phyloP scores from a whole-genome alignment of 2,329 filamentous ascomycete genomes.

The Phialocephala sp. region DNA sequence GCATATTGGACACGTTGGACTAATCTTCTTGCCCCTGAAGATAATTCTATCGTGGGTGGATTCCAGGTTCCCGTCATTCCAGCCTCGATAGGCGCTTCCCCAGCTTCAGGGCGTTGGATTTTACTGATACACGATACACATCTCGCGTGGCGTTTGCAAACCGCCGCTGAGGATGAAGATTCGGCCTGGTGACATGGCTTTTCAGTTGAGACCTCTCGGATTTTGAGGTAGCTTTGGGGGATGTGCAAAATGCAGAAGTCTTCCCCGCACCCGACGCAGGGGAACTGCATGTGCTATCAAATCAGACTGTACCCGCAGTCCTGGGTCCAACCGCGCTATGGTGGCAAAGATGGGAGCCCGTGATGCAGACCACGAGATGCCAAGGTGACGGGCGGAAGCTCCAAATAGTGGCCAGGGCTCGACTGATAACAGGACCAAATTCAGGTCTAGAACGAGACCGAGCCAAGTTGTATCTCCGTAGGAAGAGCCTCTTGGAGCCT shows the following conservation, averaged over 20 bases:
- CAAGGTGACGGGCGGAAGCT: neutral
- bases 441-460: neutral
- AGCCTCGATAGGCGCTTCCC: constrained; percentile 3
- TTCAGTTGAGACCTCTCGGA: neutral
- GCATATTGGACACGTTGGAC: neutral
- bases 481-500: too few species aligned
- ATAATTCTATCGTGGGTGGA: neutral
- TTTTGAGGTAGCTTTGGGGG: neutral
- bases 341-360: neutral
- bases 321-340: neutral
- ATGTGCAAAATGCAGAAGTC: neutral
- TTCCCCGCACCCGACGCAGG: neutral
- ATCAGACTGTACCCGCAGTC: neutral
- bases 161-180: neutral
- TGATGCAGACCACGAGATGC: neutral
- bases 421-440: neutral
- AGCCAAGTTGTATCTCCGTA: neutral
- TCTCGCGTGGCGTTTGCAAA: neutral
- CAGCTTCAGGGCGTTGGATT: neutral
- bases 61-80: neutral
- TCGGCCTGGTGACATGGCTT: neutral
- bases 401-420: neutral
- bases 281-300: neutral
- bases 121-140: neutral
- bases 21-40: neutral